Base-by-base conservation (phyloP, 2,329 filamentous ascomycete genomes). In the Alternaria sp. region DNA sequence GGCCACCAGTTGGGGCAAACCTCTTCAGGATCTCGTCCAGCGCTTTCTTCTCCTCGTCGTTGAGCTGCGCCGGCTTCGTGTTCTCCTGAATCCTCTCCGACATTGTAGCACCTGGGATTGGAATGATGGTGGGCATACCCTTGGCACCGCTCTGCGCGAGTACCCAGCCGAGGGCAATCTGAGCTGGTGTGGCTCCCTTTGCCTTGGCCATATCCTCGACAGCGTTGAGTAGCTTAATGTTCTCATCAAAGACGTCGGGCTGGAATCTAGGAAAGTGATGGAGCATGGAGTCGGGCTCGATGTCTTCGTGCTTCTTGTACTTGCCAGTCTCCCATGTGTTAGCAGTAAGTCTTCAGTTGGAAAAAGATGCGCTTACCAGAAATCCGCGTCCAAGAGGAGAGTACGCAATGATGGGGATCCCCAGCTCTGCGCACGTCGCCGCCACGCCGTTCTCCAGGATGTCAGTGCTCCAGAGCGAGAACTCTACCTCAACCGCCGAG, bases 331-430 rank as follows among this genome's bases (percentile, higher is more conserved):
- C 24, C 38, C 20, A 67, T 14, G 2, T 24, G 56, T 77, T 32
- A 77, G 73, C 51, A n/a, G 42, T 47, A 7, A 26, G 32, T 36
- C 14, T 2, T 11, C 14, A 11, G 4, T 6, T 3, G 20, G n/a
- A 12, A 39, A 42, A 18, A 12, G 24, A 4, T 34, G n/a, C 24
- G 24, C 72, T 77, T 75, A 70, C 79, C 72, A 81, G 68, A 78
- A 87, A 85, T 1, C 88, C 88, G 26, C 86, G 81, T 5, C 90
- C 88, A 0, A 93, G 81, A 1, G 91, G 91, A 44, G 89, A 89
- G 78, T 93, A 94, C 4, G 76, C 75, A n/a, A 92, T 78, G 48
- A 94, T 80, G 0, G 90, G 88, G 61, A 94, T 92, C 47, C 83
- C 80, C 46, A 90, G 77, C 72, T 94, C 84, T 1, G 81, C 83